These are phyloP conservation scores for Trametes meyenii DNA, from an alignment of 768 basidiomycete genomes.

Conservation along the genomic window DNA sequence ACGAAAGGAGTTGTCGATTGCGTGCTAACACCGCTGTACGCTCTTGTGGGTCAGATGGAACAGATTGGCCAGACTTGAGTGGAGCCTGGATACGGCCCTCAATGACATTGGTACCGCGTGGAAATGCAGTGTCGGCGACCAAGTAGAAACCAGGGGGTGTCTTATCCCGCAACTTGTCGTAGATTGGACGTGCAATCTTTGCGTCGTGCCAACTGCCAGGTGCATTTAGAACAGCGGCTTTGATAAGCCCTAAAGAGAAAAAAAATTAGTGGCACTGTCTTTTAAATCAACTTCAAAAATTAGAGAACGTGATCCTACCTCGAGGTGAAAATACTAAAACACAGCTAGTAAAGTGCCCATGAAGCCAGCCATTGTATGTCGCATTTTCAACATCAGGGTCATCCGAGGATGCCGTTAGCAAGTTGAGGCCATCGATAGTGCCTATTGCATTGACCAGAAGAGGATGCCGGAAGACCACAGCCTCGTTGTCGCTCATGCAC, in stretches of 20 bases:
- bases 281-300: not conserved
- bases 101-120: constrained; percentile 37
- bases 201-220: constrained; percentile 56
- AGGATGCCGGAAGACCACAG: constrained; percentile 36
- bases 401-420: constrained; percentile 39
- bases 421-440: constrained; percentile 45
- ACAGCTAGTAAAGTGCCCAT: constrained; percentile 43
- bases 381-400: constrained; percentile 49
- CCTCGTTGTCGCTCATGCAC: constrained; percentile 31
- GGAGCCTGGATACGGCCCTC: constrained; percentile 41
- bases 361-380: constrained; percentile 49
- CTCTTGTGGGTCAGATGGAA: constrained; percentile 23
- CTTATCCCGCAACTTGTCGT: constrained; percentile 34
- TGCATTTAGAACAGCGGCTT: constrained; percentile 40
- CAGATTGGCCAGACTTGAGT: constrained; percentile 37
- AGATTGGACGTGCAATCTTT: constrained; percentile 43
- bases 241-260: constrained; percentile 37
- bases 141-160: constrained; percentile 48
- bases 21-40: constrained; percentile 31
- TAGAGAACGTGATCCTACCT: constrained; percentile 19
- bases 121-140: constrained; percentile 51
- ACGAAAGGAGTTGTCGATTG: constrained; percentile 46
- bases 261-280: not conserved
- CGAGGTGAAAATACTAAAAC: constrained; percentile 42
- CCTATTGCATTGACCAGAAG: constrained; percentile 44